Evolutionary conservation across 2,329 filamentous ascomycete species (phyloP).

Genomic region (Botrytis cinerea): DNA sequence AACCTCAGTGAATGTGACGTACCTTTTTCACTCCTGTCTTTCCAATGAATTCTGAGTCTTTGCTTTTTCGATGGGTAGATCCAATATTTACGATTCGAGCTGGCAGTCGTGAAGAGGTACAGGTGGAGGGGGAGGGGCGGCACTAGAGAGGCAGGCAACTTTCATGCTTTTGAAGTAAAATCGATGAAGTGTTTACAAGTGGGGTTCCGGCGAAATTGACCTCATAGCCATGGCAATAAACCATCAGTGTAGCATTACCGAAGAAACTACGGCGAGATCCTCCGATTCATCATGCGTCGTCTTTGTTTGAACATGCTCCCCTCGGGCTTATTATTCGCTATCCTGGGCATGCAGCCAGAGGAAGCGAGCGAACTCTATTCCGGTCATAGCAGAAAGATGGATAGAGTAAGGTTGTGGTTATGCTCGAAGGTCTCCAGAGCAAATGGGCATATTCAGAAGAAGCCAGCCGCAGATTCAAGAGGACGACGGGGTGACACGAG

Average conservation of each 20-base stretch:
- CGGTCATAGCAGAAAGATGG: neutral
- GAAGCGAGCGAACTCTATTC: constrained; percentile 14
- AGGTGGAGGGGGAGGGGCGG: too few relatives aligned
- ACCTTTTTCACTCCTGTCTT: neutral
- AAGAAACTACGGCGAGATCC: constrained; percentile 24
- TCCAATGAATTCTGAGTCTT: neutral
- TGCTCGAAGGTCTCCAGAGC: neutral
- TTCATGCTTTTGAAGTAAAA: too few relatives aligned
- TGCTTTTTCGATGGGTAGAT: neutral
- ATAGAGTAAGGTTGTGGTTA: neutral
- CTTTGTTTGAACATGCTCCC: neutral
- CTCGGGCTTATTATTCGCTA: constrained; percentile 14
- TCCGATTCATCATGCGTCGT: constrained; percentile 5
- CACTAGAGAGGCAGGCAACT: neutral
- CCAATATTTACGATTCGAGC: neutral
- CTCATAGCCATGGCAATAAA: constrained; percentile 14
- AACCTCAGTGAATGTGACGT: constrained; percentile 11
- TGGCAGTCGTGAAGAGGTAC: neutral
- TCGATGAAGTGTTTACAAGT: constrained; percentile 6
- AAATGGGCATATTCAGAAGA: neutral
- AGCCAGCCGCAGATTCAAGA: neutral
- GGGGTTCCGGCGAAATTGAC: constrained; percentile 21
- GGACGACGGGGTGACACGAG: neutral
- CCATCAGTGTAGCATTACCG: neutral
- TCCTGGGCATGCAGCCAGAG: constrained; percentile 8